Conservation (phyloP, 2,329 filamentous ascomycete species). For the Leptoxyphium fumago region DNA sequence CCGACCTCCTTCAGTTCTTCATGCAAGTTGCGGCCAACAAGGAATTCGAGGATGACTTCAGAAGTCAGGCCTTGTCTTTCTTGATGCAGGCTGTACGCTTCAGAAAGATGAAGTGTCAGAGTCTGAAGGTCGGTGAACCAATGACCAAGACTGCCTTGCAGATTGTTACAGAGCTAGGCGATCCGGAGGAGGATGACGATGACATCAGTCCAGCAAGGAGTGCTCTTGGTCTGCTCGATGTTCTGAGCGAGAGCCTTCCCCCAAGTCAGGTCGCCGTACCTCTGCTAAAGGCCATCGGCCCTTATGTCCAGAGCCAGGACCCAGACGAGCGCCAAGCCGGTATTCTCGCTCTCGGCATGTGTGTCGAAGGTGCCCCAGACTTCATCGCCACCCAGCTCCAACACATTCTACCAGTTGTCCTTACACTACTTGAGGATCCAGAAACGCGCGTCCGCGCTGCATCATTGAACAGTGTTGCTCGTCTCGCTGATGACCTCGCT, state of each 20-base stretch:
- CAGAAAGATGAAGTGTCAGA: conserved; percentile 90
- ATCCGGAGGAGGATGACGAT: conserved; percentile 57
- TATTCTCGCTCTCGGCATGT: conserved; percentile 83
- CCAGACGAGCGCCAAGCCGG: conserved; percentile 75
- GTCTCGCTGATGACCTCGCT: conserved; percentile 82
- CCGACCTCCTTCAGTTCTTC: conserved; percentile 87
- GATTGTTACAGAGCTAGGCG: conserved; percentile 78
- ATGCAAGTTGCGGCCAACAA: conserved; percentile 68
- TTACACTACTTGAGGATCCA: conserved; percentile 71
- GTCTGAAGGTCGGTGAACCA: conserved; percentile 70
- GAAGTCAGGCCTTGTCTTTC: conserved; percentile 83
- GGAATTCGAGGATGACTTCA: conserved; percentile 66
- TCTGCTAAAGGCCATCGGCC: conserved; percentile 70
- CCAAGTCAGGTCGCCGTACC: conserved; percentile 91
- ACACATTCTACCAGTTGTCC: conserved; percentile 69
- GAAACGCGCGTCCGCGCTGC: conserved; percentile 75
- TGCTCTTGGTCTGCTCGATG: conserved; percentile 75
- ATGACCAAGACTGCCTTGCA: conserved; percentile 78
- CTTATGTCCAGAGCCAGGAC: conserved; percentile 61
- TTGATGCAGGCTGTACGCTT: conserved; percentile 84
- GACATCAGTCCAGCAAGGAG: conserved; percentile 74
- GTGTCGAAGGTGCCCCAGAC: conserved; percentile 90
- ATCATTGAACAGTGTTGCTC: conserved; percentile 72
- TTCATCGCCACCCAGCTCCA: conserved; percentile 90
- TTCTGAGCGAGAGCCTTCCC: conserved; percentile 74